Percentiles rank a stretch among this genome's conserved stretches.
Evolutionary conservation across 2,329 filamentous ascomycete genomes (phyloP).

Genomic region (Beauveria bassiana): DNA sequence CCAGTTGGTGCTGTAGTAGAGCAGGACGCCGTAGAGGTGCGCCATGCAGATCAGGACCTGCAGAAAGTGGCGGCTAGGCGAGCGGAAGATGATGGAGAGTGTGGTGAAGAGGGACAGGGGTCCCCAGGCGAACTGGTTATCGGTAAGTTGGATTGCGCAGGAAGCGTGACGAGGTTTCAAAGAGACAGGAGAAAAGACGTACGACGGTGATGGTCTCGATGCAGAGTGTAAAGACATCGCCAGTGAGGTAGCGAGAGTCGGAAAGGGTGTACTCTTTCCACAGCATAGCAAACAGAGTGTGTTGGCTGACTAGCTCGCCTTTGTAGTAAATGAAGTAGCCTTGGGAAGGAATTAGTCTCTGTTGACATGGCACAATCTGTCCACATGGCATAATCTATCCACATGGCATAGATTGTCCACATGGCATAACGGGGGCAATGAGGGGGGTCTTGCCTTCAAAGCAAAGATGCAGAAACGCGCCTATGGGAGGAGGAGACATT

Average conservation of each 20-base stretch:
- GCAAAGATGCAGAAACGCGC: conserved; percentile 64
- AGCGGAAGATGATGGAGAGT: conserved; percentile 34
- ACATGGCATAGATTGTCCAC: no score
- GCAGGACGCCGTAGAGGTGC: conserved; percentile 53
- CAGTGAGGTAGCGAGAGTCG: conserved; percentile 78
- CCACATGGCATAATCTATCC: no score
- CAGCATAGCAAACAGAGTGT: conserved; percentile 71
- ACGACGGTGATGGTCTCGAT: conserved; percentile 78
- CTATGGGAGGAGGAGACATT: conserved; percentile 25
- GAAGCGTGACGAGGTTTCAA: not conserved
- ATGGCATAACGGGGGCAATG: not conserved
- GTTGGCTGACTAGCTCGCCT: conserved; percentile 53
- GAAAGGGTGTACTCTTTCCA: conserved; percentile 91
- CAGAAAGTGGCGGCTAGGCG: conserved; percentile 40
- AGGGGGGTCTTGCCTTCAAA: conserved; percentile 58
- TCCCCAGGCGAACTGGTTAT: conserved; percentile 45
- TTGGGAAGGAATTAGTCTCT: conserved; percentile 18
- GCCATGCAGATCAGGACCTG: conserved; percentile 45
- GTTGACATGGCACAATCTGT: no score
- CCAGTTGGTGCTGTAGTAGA: conserved; percentile 54
- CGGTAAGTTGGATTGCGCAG: not conserved
- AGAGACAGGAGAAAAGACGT: conserved; percentile 23
- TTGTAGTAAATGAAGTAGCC: conserved; percentile 73
- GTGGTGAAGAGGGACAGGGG: conserved; percentile 48
- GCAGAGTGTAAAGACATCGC: conserved; percentile 77